phyloP scores from a whole-genome alignment of 495 filamentous ascomycete genomes.

The Venustampulla echinocandica region DNA sequence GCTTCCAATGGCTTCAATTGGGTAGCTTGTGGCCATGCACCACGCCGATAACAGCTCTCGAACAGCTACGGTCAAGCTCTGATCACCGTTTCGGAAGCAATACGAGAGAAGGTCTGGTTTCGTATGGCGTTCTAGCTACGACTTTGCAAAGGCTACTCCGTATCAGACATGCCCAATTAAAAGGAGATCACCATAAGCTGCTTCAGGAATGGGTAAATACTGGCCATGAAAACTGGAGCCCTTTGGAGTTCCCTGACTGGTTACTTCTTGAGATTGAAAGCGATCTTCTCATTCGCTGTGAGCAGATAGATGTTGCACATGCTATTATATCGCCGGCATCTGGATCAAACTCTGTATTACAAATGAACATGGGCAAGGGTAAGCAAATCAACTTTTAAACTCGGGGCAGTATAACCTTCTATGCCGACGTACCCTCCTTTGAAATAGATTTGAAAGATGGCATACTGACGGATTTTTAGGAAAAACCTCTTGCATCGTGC shows the following conservation, averaged over 20 bases:
- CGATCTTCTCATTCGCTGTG: slow-evolving; percentile 40
- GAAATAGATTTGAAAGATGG: slow-evolving; percentile 1
- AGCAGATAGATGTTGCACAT: slow-evolving; percentile 43
- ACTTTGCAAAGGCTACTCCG: slow-evolving; percentile 34
- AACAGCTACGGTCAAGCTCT: slow-evolving; percentile 37
- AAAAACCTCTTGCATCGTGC: slow-evolving; percentile 46
- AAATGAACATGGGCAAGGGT: slow-evolving; percentile 34
- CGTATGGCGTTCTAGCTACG: slow-evolving; percentile 35
- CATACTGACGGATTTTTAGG: slow-evolving; percentile 17
- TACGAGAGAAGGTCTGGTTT: slow-evolving; percentile 37
- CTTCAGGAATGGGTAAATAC: slow-evolving; percentile 31
- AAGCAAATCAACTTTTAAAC: not conserved
- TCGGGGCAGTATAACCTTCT: slow-evolving; percentile 1
- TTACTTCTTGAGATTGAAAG: slow-evolving; percentile 47
- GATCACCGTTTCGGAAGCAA: slow-evolving; percentile 23
- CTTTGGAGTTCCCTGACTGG: slow-evolving; percentile 39
- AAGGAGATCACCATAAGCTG: slow-evolving; percentile 21
- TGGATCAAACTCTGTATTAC: slow-evolving; percentile 40
- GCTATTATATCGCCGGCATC: slow-evolving; percentile 39
- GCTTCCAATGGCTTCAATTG: slow-evolving; percentile 35
- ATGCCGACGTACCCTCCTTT: not conserved
- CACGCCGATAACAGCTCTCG: slow-evolving; percentile 39
- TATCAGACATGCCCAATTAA: slow-evolving; percentile 24
- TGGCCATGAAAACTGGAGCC: slow-evolving; percentile 44
- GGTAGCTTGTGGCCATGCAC: slow-evolving; percentile 44